Conservation (phyloP, 1,139 yeast species). For the Blastobotrys elegans region DNA sequence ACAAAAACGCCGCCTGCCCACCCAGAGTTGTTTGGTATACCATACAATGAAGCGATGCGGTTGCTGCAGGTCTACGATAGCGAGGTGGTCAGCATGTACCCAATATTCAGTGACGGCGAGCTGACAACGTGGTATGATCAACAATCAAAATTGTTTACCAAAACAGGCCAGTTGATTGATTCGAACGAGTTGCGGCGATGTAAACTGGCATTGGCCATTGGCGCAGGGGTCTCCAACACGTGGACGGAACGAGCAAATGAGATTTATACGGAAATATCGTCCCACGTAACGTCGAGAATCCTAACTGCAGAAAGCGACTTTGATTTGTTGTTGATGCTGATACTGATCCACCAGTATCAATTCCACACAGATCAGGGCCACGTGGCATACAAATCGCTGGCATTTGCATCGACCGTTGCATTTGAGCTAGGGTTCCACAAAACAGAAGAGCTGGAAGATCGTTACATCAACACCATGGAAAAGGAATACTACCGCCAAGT, state of each 20-base stretch:
- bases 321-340: slow-evolving; percentile 16
- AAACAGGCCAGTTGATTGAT: neutral
- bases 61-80: slow-evolving; percentile 23
- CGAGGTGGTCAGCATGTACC: slow-evolving; percentile 27
- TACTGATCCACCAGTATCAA: slow-evolving; percentile 26
- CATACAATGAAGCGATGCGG: slow-evolving; percentile 17
- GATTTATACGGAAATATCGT: slow-evolving; percentile 20
- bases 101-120: slow-evolving; percentile 25
- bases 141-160: slow-evolving; percentile 8
- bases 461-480: slow-evolving; percentile 16
- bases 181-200: neutral
- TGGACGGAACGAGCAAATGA: slow-evolving; percentile 17
- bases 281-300: slow-evolving; percentile 16
- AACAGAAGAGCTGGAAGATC: slow-evolving; percentile 17
- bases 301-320: slow-evolving; percentile 19
- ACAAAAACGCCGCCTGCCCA: too few relatives aligned
- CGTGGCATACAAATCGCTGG: slow-evolving; percentile 24
- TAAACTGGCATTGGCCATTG: slow-evolving; percentile 21
- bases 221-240: slow-evolving; percentile 19
- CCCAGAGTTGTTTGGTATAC: slow-evolving; percentile 17
- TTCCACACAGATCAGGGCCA: slow-evolving; percentile 26
- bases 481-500: slow-evolving; percentile 21
- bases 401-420: slow-evolving; percentile 23
- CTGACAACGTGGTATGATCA: slow-evolving; percentile 19
- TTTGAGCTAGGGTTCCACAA: slow-evolving; percentile 26